Conservation (phyloP, 805 yeast species). For the Yamadazyma sp. region DNA sequence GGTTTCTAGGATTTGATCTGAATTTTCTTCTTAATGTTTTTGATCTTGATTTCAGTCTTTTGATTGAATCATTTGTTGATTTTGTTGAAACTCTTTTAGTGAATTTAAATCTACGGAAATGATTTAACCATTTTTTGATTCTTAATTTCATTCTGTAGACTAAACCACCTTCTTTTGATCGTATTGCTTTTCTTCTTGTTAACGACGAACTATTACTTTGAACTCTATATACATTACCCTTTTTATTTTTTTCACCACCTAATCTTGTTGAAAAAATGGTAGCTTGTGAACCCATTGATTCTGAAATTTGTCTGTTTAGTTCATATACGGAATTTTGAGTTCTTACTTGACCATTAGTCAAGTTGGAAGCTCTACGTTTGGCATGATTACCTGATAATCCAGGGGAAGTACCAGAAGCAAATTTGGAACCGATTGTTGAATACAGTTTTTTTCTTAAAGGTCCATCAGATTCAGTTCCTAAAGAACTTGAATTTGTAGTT, state of each 20-base stretch:
- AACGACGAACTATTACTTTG: conserved; percentile 14
- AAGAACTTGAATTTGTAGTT: conserved; percentile 10
- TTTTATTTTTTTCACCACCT: conserved; percentile 12
- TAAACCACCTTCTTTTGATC: conserved; percentile 29
- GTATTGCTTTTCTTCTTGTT: conserved; percentile 31
- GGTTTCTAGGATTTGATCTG: conserved; percentile 16
- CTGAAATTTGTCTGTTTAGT: conserved; percentile 21
- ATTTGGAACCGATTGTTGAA: conserved; percentile 2
- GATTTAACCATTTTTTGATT: conserved; percentile 22
- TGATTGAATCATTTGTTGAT: conserved; percentile 16
- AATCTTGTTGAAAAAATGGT: conserved; percentile 42
- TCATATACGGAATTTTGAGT: conserved; percentile 1
- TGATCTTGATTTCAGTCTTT: conserved; percentile 5
- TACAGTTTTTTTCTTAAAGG: conserved; percentile 4
- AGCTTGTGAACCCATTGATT: conserved; percentile 42
- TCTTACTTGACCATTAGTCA: not conserved
- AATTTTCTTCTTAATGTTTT: conserved; percentile 16
- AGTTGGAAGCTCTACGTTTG: not conserved
- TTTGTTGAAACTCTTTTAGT: conserved; percentile 21
- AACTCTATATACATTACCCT: conserved; percentile 4
- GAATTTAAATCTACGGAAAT: conserved; percentile 22
- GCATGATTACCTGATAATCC: no score
- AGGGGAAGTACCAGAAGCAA: not conserved
- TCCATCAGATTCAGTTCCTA: conserved; percentile 10
- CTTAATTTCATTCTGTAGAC: conserved; percentile 29